Evolutionary conservation across 2,329 filamentous ascomycete species (phyloP).

Genomic region (Curvularia hawaiiensis): DNA sequence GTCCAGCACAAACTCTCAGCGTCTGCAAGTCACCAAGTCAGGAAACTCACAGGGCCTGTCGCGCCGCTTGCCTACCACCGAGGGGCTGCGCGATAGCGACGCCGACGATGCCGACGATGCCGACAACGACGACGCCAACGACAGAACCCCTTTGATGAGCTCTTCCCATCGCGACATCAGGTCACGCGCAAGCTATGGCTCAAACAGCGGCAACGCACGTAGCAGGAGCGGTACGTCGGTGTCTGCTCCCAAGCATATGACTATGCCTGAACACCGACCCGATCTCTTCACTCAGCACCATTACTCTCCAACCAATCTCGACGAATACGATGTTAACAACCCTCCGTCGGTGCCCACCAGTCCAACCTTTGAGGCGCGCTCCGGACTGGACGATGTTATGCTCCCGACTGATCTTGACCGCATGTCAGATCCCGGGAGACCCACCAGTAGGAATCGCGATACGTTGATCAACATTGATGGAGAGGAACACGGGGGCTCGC

Average conservation of each 20-base stretch:
- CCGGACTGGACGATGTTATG: constrained; percentile 67
- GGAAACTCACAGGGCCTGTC: constrained; percentile 29
- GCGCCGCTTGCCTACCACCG: constrained; percentile 38
- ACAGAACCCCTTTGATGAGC: constrained; percentile 61
- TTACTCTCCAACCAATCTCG: constrained; percentile 38
- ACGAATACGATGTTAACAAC: constrained; percentile 67
- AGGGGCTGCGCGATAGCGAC: constrained; percentile 51
- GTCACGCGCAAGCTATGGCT: constrained; percentile 44
- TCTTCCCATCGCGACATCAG: constrained; percentile 43
- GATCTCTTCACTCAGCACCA: constrained; percentile 33
- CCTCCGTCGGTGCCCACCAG: constrained; percentile 66
- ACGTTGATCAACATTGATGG: constrained; percentile 58
- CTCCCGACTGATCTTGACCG: constrained; percentile 66
- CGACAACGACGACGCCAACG: constrained; percentile 49
- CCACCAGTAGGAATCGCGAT: constrained; percentile 46
- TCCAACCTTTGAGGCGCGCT: constrained; percentile 59
- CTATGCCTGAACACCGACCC: constrained; percentile 22
- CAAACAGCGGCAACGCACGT: constrained; percentile 36
- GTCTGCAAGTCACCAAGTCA: constrained; percentile 18
- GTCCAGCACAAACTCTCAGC: constrained; percentile 26
- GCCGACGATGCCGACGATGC: constrained; percentile 52
- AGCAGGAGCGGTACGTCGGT: constrained; percentile 40
- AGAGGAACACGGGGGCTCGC: constrained; percentile 57
- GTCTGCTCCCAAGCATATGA: constrained; percentile 35
- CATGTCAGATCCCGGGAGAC: constrained; percentile 27